Base-by-base conservation (phyloP, 2,329 filamentous ascomycete genomes). In the Calycina marina region DNA sequence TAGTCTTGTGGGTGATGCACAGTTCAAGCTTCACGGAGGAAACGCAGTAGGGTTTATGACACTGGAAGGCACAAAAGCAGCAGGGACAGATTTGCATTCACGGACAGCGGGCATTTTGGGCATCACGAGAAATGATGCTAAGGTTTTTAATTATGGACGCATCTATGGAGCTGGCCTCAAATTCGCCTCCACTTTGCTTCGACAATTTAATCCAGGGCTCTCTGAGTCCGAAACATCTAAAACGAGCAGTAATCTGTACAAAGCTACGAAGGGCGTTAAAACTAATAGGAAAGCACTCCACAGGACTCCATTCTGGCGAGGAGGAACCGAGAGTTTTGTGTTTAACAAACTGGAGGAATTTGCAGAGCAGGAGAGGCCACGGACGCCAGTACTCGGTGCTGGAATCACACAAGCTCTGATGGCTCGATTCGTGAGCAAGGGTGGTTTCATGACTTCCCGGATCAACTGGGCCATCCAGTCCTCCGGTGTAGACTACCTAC, bases 391-490 rank as follows among this genome's bases (percentile, higher is more conserved):
- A 0, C 67, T 98, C 4, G 90, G 84, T 3, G 90, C 90, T 6
- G 88, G 86, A 11, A 98, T 98, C 44, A 98, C 90, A 0, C 85
- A 98, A 58, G 90, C 92, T 0, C 62, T 98, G 13, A 92, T 93
- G 77, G 68, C 77, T 32, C 76, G 82, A 11, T 93, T 79, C 50
- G 76, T 98, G 47, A 82, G 70, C 55, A 90, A 83, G 50, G 85
- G 86, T 20, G 83, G 78, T 14, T 98, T 93, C 58, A 77, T 98
- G 60, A 94, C 90, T 1, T 92, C 81, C 12, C 77, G 92, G 18
- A 96, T 98, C 58, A 98, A 98, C 53, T 98, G 90, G 90, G 90
- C 90, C 3, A 96, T 98, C 45, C 90, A 98, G 50, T 94, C 86
- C 1, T 93, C 83, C 0, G 90, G 92, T 4, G 88, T 96, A 4